Evolutionary conservation across 2,329 filamentous ascomycete species (phyloP), one percentile per base, ranked within the genome.

Genomic region (Calonectria pseudoreteaudii): DNA sequence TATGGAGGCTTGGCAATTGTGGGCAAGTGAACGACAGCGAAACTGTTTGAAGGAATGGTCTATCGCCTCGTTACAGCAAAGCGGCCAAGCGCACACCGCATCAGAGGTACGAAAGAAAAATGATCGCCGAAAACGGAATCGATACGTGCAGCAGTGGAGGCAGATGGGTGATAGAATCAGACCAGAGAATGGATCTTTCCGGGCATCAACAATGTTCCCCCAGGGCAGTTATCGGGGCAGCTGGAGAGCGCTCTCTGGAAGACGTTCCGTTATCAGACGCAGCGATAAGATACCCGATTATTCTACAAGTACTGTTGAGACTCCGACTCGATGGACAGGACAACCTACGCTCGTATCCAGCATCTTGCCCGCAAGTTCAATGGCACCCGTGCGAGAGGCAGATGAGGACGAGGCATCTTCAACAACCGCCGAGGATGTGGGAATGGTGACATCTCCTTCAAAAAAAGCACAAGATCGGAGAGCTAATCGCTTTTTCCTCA

Each of bases 251-350:
- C 74, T 81, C 10, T 80, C 80, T 26, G 77, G 76, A 13, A 77
- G 79, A 66, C 78, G 79, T 20, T 76, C 79, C 18, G 70, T 79
- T 20, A 72, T 75, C 16, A 80, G 72, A 64, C 80, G 80, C 50
- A 74, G 75, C 9, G 76, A 80, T 28, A 74, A 75, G 31, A 71
- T 70, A 11, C 76, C 74, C 23, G 79, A 80, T 47, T 75, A 77
- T 41, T 60, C 75, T 1, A 70, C 72, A 26, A 80, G 75, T 58
- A 71, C 78, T 9, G 70, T 85, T 18, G 84, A 85, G 62, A 89
- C 87, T 10, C 87, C 87, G 2, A 88, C 86, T n/a, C 86, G 86
- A 65, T 86, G 86, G 83, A 87, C 86, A 3, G 85, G 88, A 4
- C 81, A 85, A 66, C 81, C 85, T 9, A 81, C 85, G 36, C 82